Base-by-base conservation (phyloP, 2,329 filamentous ascomycete genomes). In the Amauroascus verrucosus region DNA sequence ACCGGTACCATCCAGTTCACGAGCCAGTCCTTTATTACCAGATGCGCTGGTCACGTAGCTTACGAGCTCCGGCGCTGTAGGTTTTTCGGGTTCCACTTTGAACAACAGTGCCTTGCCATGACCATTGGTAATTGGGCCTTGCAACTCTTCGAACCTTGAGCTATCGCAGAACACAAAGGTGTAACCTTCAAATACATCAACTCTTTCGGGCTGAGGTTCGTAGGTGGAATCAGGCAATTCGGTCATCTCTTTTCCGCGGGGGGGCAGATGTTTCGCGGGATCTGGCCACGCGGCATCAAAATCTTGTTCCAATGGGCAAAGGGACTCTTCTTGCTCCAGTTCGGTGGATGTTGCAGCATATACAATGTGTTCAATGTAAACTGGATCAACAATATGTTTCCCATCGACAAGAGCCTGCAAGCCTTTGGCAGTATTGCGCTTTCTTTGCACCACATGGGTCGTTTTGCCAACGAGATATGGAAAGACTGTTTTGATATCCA, bases 391-490 rank as follows among this genome's bases (percentile, higher is more conserved):
- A 40, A 97, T 83, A 60, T 83, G 81, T 67, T 79, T 85, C 13
- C 81, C 88, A 62, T 89, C 86, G 35, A 96, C 83, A 8, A 98
- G 75, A 1, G 88, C 91, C 64, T 94, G 88, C 1, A 98, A 75
- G 0, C 87, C 88, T 59, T 88, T 89, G 0, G 90, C 80, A 0
- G 88, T 91, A 66, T 97, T 98, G 46, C 93, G 80, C 70, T 95
- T 96, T 66, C 83, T 86, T 6, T 88, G 83, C 32, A 97, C 82
- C 9, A 95, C 85, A 67, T 97, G 90, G 0, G 91, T 95, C 0
- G 91, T 96, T 26, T 78, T 72, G 14, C 73, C 77, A 24, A 77
- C 72, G 22, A 86, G 72, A 67, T 88, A 96, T 3, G 89, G 83
- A 41, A 80, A 75, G 13, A 86, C 73, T 13, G 88, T 83, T 67